Percentiles rank a stretch among this genome's conserved stretches.
phyloP scores from a whole-genome alignment of 2,329 filamentous ascomycete species.

The Trichoderma semiorbis region DNA sequence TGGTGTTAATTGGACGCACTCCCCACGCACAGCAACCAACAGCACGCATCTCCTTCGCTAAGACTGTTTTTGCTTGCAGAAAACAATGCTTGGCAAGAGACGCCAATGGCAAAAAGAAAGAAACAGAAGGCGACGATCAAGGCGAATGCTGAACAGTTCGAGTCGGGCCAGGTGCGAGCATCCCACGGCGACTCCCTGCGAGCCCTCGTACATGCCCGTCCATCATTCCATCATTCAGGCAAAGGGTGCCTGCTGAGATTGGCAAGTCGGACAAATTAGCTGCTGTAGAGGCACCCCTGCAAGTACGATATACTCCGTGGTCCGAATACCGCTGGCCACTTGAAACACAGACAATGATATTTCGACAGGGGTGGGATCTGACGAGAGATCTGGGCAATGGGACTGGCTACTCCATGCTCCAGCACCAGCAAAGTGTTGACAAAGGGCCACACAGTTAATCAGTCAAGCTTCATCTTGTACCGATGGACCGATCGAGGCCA shows the following conservation, averaged over 20 bases:
- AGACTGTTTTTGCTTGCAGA: neutral
- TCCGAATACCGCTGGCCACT: neutral
- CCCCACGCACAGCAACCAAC: slow-evolving; percentile 4
- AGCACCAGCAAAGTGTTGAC: neutral
- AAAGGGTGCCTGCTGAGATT: neutral
- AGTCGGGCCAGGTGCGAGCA: neutral
- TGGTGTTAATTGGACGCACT: neutral
- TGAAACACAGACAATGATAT: neutral
- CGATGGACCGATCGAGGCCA: slow-evolving; percentile 5
- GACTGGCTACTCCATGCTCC: neutral
- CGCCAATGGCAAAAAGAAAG: neutral
- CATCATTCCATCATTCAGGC: neutral
- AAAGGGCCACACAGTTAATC: neutral
- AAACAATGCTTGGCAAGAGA: slow-evolving; percentile 4
- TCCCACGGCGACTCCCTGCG: neutral
- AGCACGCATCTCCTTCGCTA: neutral
- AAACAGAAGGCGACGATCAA: neutral
- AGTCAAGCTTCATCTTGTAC: neutral
- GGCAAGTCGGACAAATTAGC: neutral
- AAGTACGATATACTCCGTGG: neutral
- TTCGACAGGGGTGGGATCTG: slow-evolving; percentile 1
- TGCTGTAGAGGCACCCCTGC: neutral
- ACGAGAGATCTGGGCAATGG: slow-evolving; percentile 2
- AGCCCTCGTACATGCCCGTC: neutral
- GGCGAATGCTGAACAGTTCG: neutral